A percentile compares a stretch with the other conserved stretches of the same genome.
phyloP scores from a whole-genome alignment of 2,329 filamentous ascomycete genomes.

The Pseudogymnoascus sp. region DNA sequence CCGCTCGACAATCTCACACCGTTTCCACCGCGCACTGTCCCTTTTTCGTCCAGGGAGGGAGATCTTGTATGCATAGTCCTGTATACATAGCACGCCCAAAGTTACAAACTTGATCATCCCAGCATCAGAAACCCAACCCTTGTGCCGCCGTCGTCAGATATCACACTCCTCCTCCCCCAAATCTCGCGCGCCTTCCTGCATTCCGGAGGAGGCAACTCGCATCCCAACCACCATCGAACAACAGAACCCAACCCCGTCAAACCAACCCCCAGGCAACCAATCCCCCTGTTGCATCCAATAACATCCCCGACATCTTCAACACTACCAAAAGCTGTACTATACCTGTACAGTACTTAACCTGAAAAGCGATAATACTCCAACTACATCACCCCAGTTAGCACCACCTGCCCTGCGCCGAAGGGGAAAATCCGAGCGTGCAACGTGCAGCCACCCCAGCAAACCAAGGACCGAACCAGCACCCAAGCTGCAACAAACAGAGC shows the following conservation, averaged over 20 bases:
- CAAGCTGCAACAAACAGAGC: constrained; percentile 2
- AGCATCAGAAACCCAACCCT: neutral
- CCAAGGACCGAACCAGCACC: neutral
- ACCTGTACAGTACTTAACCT: constrained; percentile 1
- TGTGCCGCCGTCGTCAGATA: neutral
- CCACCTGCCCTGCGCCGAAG: neutral
- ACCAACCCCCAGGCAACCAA: neutral
- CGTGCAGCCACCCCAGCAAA: constrained; percentile 6
- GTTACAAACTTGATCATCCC: neutral
- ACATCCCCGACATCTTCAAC: neutral
- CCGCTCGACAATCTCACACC: neutral
- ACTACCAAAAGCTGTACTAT: neutral
- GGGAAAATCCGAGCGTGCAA: constrained; percentile 7
- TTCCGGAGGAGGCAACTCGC: constrained; percentile 1
- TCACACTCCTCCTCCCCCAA: neutral
- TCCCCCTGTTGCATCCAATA: neutral
- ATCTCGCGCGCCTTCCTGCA: neutral
- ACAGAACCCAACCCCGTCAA: neutral
- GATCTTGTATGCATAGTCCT: constrained; percentile 1
- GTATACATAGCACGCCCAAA: constrained; percentile 2
- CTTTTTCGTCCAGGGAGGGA: constrained; percentile 5
- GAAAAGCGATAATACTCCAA: neutral
- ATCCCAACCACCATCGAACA: neutral
- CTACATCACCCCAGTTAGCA: neutral
- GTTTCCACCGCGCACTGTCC: constrained; percentile 2